phyloP scores from a whole-genome alignment of 1,139 yeast genomes.

The Yamadazyma dushanensis region DNA sequence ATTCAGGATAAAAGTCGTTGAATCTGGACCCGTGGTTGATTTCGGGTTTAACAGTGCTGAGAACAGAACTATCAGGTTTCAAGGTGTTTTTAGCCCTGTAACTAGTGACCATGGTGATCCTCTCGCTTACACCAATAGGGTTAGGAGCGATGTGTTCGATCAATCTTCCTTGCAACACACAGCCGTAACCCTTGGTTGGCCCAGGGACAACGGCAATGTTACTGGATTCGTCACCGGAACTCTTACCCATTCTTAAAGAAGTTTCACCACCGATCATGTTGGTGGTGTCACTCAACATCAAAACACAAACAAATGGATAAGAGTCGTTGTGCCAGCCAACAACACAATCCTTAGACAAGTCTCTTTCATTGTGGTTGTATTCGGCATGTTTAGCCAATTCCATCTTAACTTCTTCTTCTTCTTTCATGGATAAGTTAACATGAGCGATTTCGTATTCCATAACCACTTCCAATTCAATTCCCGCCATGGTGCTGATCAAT shows the following conservation, averaged over 20 bases:
- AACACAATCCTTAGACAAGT: slow-evolving; percentile 39
- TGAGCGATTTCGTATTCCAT: slow-evolving; percentile 59
- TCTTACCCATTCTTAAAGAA: slow-evolving; percentile 44
- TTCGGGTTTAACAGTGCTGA: slow-evolving; percentile 41
- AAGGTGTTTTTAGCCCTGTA: slow-evolving; percentile 33
- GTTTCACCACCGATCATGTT: slow-evolving; percentile 64
- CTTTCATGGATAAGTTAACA: slow-evolving; percentile 46
- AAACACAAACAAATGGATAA: slow-evolving; percentile 63
- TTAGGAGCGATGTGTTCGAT: slow-evolving; percentile 57
- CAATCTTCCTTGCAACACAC: slow-evolving; percentile 55
- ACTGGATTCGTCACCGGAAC: slow-evolving; percentile 21
- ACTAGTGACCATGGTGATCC: slow-evolving; percentile 53
- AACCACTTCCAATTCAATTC: slow-evolving; percentile 50
- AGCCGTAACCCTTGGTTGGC: slow-evolving; percentile 55
- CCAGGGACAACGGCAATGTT: slow-evolving; percentile 47
- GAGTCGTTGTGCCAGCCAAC: slow-evolving; percentile 63
- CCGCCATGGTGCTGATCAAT: slow-evolving; percentile 52
- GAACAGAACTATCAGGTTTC: slow-evolving; percentile 28
- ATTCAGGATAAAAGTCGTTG: slow-evolving; percentile 35
- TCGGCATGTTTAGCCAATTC: slow-evolving; percentile 12
- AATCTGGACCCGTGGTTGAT: slow-evolving; percentile 34
- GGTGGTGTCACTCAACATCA: slow-evolving; percentile 58
- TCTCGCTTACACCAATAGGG: slow-evolving; percentile 51
- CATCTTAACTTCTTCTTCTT: slow-evolving; percentile 26
- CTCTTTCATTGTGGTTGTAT: slow-evolving; percentile 12